phyloP scores from a whole-genome alignment of 352 stramenopile genomes.

The Phytophthora podocarpi region DNA sequence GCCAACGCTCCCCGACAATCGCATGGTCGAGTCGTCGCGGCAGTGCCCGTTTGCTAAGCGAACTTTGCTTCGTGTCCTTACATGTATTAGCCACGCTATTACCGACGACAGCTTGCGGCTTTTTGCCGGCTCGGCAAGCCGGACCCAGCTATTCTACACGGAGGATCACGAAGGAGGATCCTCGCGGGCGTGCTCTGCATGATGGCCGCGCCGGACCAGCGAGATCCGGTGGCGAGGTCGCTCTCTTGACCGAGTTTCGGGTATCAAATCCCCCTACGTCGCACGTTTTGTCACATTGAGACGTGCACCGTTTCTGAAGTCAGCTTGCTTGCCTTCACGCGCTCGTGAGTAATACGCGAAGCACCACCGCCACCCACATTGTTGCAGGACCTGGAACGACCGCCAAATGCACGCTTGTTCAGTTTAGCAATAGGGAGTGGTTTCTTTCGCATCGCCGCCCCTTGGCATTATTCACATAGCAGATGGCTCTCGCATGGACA shows the following conservation, averaged over 20 bases:
- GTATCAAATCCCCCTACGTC: constrained; percentile 3
- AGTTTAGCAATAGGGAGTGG: background rate
- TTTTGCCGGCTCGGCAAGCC: background rate
- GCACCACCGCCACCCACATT: constrained; percentile 2
- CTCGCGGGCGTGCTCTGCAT: background rate
- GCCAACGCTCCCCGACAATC: constrained; percentile 9
- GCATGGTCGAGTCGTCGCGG: constrained; percentile 27
- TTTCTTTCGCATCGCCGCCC: constrained; percentile 36
- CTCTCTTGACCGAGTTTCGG: constrained; percentile 11
- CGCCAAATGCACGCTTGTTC: no score
- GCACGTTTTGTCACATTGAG: constrained; percentile 22
- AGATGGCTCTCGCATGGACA: background rate
- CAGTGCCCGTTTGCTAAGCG: constrained; percentile 2
- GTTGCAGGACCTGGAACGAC: constrained; percentile 6
- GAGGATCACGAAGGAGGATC: constrained; percentile 21
- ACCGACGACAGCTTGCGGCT: background rate
- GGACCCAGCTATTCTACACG: constrained; percentile 10
- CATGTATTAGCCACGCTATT: background rate
- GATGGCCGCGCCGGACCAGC: constrained; percentile 3
- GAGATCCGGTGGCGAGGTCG: constrained; percentile 20
- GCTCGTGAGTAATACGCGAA: constrained; percentile 20
- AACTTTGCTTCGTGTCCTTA: background rate
- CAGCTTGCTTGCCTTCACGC: constrained; percentile 3
- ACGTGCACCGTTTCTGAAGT: constrained; percentile 25
- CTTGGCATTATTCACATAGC: no score